Conservation (phyloP, 768 basidiomycete genomes). For the Suillus sp. region DNA sequence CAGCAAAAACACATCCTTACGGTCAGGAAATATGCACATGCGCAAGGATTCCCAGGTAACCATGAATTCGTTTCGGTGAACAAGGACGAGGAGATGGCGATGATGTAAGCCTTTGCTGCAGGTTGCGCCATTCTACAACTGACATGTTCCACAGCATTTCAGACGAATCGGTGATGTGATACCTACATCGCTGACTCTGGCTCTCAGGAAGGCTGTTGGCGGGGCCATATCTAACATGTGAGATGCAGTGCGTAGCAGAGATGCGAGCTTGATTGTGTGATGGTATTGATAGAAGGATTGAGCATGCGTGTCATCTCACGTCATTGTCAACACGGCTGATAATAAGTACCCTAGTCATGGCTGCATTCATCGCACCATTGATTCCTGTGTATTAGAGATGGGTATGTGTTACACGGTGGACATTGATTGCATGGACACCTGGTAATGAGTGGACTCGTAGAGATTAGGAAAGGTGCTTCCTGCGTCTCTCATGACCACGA, state of each 20-base stretch:
- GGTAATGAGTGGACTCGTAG: not conserved
- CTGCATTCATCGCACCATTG: no score
- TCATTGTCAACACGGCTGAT: no score
- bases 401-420: not conserved
- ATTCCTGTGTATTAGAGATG: no score
- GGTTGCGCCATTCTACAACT: constrained; percentile 6
- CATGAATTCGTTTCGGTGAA: constrained; percentile 62
- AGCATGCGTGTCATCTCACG: no score
- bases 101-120: constrained; percentile 49
- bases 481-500: no score
- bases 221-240: constrained; percentile 49
- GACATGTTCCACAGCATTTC: constrained; percentile 52
- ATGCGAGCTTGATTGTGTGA: constrained; percentile 47
- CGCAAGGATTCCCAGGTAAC: constrained; percentile 77
- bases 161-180: constrained; percentile 83
- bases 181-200: constrained; percentile 66
- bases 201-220: constrained; percentile 52
- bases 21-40: constrained; percentile 68
- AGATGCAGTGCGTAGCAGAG: constrained; percentile 41
- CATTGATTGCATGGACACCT: not conserved
- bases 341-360: no score
- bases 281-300: no score
- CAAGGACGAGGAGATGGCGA: constrained; percentile 21
- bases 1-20: constrained; percentile 75
- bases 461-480: not conserved